Percentiles rank a stretch among this genome's conserved stretches.
These are phyloP conservation scores for Cucumis cinereus DNA, from an alignment of 306 rosid genomes.

Conservation along the genomic window DNA sequence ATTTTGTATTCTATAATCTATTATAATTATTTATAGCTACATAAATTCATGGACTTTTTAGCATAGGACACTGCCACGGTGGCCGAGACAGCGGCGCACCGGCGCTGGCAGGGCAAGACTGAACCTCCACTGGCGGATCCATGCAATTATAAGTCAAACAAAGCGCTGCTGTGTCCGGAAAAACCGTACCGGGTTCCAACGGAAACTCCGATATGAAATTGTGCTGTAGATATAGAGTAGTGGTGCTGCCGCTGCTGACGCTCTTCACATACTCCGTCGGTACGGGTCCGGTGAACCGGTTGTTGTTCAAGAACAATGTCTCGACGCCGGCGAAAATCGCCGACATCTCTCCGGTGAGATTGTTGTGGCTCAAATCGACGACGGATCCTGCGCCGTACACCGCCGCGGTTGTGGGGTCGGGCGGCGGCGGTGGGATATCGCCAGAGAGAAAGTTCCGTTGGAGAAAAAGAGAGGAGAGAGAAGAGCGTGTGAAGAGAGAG, in stretches of 20 bases:
- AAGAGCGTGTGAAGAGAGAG: conserved; percentile 28
- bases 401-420: neutral
- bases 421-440: conserved; percentile 17
- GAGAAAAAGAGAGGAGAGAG: conserved; percentile 33
- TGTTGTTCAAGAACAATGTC: conserved; percentile 52
- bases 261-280: conserved; percentile 52
- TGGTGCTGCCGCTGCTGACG: conserved; percentile 43
- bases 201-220: conserved; percentile 39
- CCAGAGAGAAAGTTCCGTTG: conserved; percentile 71
- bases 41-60: conserved; percentile 11
- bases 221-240: conserved; percentile 59
- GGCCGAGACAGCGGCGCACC: conserved; percentile 44
- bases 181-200: conserved; percentile 5
- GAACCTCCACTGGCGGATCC: conserved; percentile 30
- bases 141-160: conserved; percentile 65
- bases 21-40: neutral
- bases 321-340: conserved; percentile 40
- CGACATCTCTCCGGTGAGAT: conserved; percentile 34
- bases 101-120: conserved; percentile 42
- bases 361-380: conserved; percentile 63
- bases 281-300: conserved; percentile 40
- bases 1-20: neutral
- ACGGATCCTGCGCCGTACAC: conserved; percentile 35
- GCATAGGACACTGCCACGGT: conserved; percentile 34
- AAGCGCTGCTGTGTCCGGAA: conserved; percentile 55